A percentile compares a stretch with the other conserved stretches of the same genome.
phyloP scores from a whole-genome alignment of 805 yeast species.

The Kuraishia ogatae region DNA sequence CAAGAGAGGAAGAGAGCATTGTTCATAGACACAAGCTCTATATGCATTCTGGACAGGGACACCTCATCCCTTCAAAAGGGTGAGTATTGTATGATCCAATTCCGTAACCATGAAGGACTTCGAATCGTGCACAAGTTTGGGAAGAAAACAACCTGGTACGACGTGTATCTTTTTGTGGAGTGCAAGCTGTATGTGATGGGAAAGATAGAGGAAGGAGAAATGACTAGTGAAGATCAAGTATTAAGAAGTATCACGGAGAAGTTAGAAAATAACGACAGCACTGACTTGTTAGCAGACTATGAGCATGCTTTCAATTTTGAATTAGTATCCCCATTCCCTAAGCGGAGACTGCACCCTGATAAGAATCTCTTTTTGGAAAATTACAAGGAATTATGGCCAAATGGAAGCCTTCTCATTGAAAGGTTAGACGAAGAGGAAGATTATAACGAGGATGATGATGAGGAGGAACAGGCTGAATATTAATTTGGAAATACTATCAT shows the following conservation, averaged over 20 bases:
- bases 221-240: slow-evolving; percentile 5
- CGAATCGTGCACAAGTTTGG: slow-evolving; percentile 36
- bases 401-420: slow-evolving; percentile 26
- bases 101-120: slow-evolving; percentile 47
- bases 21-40: slow-evolving; percentile 13
- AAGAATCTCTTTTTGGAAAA: slow-evolving; percentile 10
- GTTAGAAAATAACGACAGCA: slow-evolving; percentile 1
- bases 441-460: slow-evolving; percentile 11
- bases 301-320: slow-evolving; percentile 22
- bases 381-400: slow-evolving; percentile 26
- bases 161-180: slow-evolving; percentile 43
- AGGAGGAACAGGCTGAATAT: slow-evolving; percentile 12
- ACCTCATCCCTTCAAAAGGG: slow-evolving; percentile 13
- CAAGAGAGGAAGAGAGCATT: slow-evolving; percentile 11
- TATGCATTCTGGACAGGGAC: slow-evolving; percentile 4
- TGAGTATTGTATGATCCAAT: slow-evolving; percentile 34
- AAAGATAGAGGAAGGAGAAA: not conserved
- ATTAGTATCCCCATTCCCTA: slow-evolving; percentile 26
- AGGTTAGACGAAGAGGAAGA: slow-evolving; percentile 8
- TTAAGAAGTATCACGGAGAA: slow-evolving; percentile 5
- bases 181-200: slow-evolving; percentile 21
- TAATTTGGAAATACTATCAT: not conserved
- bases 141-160: slow-evolving; percentile 29
- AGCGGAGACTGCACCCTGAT: slow-evolving; percentile 19
- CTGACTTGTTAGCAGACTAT: slow-evolving; percentile 7